Evolutionary conservation across 306 rosid genomes (phyloP), one percentile per base, ranked within the genome.

Genomic region (Quercus variabilis): DNA sequence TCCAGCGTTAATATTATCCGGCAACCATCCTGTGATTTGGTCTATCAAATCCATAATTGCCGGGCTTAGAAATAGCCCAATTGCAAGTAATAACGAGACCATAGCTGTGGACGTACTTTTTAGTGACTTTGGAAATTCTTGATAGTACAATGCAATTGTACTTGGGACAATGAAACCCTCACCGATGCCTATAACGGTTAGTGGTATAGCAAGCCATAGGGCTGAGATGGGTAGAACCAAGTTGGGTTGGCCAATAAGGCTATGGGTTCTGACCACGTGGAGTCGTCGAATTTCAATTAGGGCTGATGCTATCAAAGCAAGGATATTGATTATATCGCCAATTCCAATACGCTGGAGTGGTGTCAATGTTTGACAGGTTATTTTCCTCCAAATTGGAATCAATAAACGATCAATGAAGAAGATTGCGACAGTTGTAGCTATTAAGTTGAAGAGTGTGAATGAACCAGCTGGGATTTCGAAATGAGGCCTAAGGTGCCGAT

Each of bases 31-130:
- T 1, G 83, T 83, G 4, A 46, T 52, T 41, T 6, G 43, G 43
- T 70, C 35, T 5, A 62, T 23, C 68, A 75, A n/a, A 71, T 83
- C 75, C 1, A 62, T 83, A 17, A 74, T 13, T 8, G 69, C 78
- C 3, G 83, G 38, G 63, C 83, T 75, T 5, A 75, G 78, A 41
- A 20, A 83, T 35, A 25, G 55, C 26, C 87, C 81, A 6, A 79
- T 75, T 71, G 78, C 87, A 19, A 83, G 71, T 71, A 75, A 28
- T n/a, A 79, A 35, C 7, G 83, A 79, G 2, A 63, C 68, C 83
- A 83, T 79, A 6, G 81, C 83, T 3, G 86, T 83, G 19, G 86
- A 79, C 8, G 83, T 79, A 55, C 83, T 75, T 46, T 72, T 79
- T 62, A 83, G 49, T 11, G 83, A 56, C 33, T 71, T 56, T 4